These are phyloP conservation scores for Rhodosporidiobolus odoratus DNA, from an alignment of 768 basidiomycete species.

Conservation along the genomic window DNA sequence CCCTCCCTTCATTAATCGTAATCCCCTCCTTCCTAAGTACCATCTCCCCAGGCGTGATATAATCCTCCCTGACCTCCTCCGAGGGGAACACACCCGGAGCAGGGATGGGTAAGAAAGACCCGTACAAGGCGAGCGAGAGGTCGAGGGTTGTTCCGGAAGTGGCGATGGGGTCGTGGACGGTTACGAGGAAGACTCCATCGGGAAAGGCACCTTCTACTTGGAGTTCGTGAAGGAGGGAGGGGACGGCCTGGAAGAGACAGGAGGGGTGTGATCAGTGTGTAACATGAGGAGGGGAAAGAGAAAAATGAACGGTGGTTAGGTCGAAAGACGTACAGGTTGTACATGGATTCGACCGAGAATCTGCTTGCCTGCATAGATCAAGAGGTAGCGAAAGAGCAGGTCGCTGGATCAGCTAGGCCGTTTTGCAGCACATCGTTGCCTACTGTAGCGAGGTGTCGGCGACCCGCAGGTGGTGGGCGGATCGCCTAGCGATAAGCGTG, in stretches of 20 bases:
- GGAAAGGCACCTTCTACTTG: slow-evolving; percentile 51
- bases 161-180: slow-evolving; percentile 90
- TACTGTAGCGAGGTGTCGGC: no score
- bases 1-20: slow-evolving; percentile 66
- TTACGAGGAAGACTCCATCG: slow-evolving; percentile 71
- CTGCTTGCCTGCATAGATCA: background rate
- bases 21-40: slow-evolving; percentile 59
- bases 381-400: background rate
- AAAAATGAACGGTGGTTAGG: background rate
- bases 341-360: slow-evolving; percentile 72
- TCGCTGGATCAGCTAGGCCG: background rate
- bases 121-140: slow-evolving; percentile 78
- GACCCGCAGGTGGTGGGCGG: no score
- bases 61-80: slow-evolving; percentile 40
- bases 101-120: slow-evolving; percentile 84
- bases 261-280: background rate
- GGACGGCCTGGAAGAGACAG: slow-evolving; percentile 53
- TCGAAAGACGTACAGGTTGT: slow-evolving; percentile 52
- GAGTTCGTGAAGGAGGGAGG: slow-evolving; percentile 70
- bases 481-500: background rate
- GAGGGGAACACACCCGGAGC: slow-evolving; percentile 56
- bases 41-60: slow-evolving; percentile 68
- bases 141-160: slow-evolving; percentile 57
- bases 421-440: no score
- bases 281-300: background rate